Evolutionary conservation across 1,284 basidiomycete species (phyloP), one percentile per base, ranked within the genome.

Genomic region (Leccinum huronense): DNA sequence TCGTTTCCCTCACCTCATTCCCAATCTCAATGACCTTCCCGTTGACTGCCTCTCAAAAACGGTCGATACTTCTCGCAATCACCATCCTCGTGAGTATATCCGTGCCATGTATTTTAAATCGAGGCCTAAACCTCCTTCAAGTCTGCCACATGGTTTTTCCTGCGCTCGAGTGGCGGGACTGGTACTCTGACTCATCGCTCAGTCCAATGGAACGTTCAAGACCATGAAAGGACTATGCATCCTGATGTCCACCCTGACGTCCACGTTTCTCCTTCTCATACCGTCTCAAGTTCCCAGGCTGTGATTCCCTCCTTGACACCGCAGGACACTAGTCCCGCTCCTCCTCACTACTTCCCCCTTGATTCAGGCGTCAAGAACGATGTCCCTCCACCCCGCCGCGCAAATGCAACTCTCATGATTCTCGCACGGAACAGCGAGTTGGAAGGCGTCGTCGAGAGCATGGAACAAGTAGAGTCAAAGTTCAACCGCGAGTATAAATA

Each of bases 401-500:
- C 76, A 5, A 78, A 75, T 23, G 77, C 75, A 27, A 71, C 73
- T 2, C 65, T 76, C 45, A 9, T 76, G 7, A 64, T 77, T 34
- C 71, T 78, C 19, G 76, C 76, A 1, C 73, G 75, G 56, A 77
- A 76, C 66, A 77, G 66, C 51, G 83, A 84, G 68, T 70, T 91
- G 16, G 79, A 80, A 66, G 82, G 83, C 11, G 83, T 87, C 59
- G 74, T 88, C 33, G 75, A 78, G 48, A 85, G 81, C 68, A 81
- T 88, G n/a, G 80, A 81, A 67, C 81, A 83, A 58, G 75, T 85
- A 38, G 86, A 87, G 67, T 81, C 84, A 57, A 78, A 83, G 10
- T 88, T 91, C 75, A 91, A 91, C 74, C 78, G 80, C 67, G 81
- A 83, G 70, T 85, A 82, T 65, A 76, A 83, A 31, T 92, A 92